phyloP scores from a whole-genome alignment of 2,329 filamentous ascomycete species.

The Erysiphe pulchra region DNA sequence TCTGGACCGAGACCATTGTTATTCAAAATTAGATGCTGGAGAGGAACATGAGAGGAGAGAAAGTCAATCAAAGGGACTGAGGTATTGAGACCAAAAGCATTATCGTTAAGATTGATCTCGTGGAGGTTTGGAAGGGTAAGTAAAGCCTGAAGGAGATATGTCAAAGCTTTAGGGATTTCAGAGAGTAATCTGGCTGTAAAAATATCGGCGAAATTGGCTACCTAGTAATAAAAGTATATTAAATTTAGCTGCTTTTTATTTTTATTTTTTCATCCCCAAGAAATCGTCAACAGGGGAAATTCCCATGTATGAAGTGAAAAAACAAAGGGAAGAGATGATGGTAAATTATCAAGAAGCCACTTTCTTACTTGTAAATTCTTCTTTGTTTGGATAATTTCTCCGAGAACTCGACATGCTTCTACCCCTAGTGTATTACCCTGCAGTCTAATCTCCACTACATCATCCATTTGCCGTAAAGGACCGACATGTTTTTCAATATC shows the following conservation, averaged over 20 bases:
- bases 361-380: conserved; percentile 44
- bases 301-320: background rate
- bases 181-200: conserved; percentile 83
- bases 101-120: conserved; percentile 90
- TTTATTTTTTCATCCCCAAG: too few relatives aligned
- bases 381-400: conserved; percentile 62
- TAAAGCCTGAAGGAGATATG: conserved; percentile 60
- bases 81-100: conserved; percentile 90
- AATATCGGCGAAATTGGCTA: conserved; percentile 86
- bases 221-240: conserved; percentile 15
- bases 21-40: conserved; percentile 88
- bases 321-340: background rate
- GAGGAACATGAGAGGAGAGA: conserved; percentile 62
- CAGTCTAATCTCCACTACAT: conserved; percentile 66
- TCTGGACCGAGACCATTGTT: conserved; percentile 93
- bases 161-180: conserved; percentile 80
- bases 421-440: conserved; percentile 84
- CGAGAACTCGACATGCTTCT: conserved; percentile 63
- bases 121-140: conserved; percentile 66
- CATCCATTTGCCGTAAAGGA: conserved; percentile 39
- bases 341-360: background rate
- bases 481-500: conserved; percentile 71
- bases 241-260: too few relatives aligned
- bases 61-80: conserved; percentile 83
- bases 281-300: background rate